phyloP scores from a whole-genome alignment of 108 stramenopile genomes.

The Pseudonitzschia multiseries region DNA sequence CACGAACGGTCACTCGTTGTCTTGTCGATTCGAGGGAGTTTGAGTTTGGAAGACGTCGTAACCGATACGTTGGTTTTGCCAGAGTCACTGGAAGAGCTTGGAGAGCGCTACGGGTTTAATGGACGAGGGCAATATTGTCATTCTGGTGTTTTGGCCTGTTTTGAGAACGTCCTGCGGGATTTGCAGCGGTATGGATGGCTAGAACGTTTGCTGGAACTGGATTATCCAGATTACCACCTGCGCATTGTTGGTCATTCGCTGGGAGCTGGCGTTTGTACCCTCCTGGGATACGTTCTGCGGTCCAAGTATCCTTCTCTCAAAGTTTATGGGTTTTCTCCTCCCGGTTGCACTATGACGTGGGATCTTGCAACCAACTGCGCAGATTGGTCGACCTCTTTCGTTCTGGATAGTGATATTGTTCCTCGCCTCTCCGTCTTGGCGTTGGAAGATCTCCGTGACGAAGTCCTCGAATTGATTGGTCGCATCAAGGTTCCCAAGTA shows the following conservation, averaged over 20 bases:
- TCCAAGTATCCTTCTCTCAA: conserved; percentile 70
- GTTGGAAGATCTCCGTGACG: conserved; percentile 78
- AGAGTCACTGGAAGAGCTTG: conserved; percentile 67
- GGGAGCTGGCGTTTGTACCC: conserved; percentile 89
- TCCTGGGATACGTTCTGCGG: conserved; percentile 84
- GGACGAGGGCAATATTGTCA: conserved; percentile 84
- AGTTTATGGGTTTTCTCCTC: conserved; percentile 85
- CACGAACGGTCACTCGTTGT: conserved; percentile 82
- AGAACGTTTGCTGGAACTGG: conserved; percentile 56
- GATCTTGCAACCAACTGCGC: conserved; percentile 64
- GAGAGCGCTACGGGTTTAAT: conserved; percentile 83
- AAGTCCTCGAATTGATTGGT: conserved; percentile 81
- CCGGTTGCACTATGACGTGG: conserved; percentile 88
- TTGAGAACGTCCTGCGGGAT: conserved; percentile 80
- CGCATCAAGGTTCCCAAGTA: conserved; percentile 85
- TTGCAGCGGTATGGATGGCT: conserved; percentile 68
- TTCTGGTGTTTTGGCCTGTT: conserved; percentile 77
- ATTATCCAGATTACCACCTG: conserved; percentile 75
- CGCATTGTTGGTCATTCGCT: conserved; percentile 91
- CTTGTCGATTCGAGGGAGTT: conserved; percentile 91
- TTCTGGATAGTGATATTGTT: conserved; percentile 90
- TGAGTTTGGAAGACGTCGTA: conserved; percentile 95
- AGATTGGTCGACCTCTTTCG: conserved; percentile 70
- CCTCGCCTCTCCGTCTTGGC: conserved; percentile 76
- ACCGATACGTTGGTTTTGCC: conserved; percentile 90